Conservation (phyloP, 208 protist species). For the Strigomonas culicis region DNA sequence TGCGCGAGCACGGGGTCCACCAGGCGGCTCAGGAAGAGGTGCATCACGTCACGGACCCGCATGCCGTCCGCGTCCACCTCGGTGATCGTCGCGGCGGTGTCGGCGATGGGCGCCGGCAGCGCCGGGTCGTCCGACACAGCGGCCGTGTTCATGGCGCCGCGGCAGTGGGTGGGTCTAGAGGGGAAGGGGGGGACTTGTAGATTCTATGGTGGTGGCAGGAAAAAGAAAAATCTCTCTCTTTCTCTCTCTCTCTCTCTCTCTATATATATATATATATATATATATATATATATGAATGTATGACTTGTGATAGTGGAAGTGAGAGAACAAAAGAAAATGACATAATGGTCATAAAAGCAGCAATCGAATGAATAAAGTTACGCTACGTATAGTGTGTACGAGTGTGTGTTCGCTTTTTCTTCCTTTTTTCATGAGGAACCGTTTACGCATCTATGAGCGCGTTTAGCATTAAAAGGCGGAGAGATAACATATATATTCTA, state of each 20-base stretch:
- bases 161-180: not conserved
- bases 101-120: slow-evolving; percentile 30
- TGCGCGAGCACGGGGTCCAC: slow-evolving; percentile 43
- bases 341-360: not conserved
- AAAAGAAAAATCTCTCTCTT: not conserved
- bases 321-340: not conserved
- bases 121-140: slow-evolving; percentile 52
- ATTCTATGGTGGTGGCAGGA: too few relatives aligned
- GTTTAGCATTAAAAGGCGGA: slow-evolving; percentile 5
- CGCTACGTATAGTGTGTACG: too few relatives aligned
- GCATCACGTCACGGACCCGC: slow-evolving; percentile 66
- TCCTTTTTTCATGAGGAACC: too few relatives aligned
- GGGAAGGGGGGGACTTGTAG: not conserved
- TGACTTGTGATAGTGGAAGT: not conserved
- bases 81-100: slow-evolving; percentile 32
- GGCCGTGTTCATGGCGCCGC: slow-evolving; percentile 39
- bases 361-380: too few relatives aligned
- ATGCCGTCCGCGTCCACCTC: slow-evolving; percentile 75
- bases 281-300: not conserved
- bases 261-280: slow-evolving; percentile 5
- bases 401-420: too few relatives aligned
- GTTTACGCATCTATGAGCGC: too few relatives aligned
- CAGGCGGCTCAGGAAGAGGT: slow-evolving; percentile 77
- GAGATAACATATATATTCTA: not conserved
- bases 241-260: not conserved